phyloP scores from a whole-genome alignment of 1,139 yeast genomes.

The Tardiomyces blankii region DNA sequence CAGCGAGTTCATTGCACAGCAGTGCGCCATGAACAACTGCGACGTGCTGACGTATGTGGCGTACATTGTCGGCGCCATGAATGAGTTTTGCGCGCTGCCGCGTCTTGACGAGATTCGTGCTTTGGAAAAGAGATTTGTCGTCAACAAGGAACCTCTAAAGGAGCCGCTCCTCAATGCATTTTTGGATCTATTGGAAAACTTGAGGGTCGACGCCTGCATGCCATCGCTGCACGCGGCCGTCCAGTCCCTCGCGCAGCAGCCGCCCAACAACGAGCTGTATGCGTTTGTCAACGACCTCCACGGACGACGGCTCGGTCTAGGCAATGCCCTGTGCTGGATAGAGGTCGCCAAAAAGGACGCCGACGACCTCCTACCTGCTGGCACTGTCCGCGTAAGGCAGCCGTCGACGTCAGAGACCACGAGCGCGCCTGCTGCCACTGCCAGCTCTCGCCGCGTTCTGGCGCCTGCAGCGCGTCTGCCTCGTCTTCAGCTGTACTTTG shows the following conservation, averaged over 20 bases:
- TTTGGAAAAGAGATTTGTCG: background rate
- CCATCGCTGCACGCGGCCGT: background rate
- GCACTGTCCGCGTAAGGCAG: background rate
- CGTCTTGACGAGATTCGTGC: background rate
- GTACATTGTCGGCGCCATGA: constrained; percentile 5
- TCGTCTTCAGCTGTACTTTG: constrained; percentile 5
- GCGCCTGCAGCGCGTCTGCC: background rate
- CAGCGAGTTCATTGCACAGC: constrained; percentile 16
- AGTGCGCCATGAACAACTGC: constrained; percentile 14
- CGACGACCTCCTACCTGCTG: background rate
- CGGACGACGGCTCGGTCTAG: constrained; percentile 7
- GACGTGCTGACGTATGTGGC: constrained; percentile 5
- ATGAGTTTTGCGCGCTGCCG: constrained; percentile 3
- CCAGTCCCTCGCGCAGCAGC: background rate
- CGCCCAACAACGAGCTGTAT: constrained; percentile 9
- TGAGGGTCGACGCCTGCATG: constrained; percentile 8
- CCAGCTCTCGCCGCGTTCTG: background rate
- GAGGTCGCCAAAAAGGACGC: constrained; percentile 6
- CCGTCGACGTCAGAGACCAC: background rate
- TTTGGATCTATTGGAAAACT: constrained; percentile 9
- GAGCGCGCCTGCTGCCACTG: background rate
- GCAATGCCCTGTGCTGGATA: constrained; percentile 12
- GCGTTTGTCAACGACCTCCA: constrained; percentile 13
- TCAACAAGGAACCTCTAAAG: background rate
- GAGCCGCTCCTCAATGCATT: constrained; percentile 4